phyloP scores from a whole-genome alignment of 805 yeast species.

The Limtongozyma cylindracea region DNA sequence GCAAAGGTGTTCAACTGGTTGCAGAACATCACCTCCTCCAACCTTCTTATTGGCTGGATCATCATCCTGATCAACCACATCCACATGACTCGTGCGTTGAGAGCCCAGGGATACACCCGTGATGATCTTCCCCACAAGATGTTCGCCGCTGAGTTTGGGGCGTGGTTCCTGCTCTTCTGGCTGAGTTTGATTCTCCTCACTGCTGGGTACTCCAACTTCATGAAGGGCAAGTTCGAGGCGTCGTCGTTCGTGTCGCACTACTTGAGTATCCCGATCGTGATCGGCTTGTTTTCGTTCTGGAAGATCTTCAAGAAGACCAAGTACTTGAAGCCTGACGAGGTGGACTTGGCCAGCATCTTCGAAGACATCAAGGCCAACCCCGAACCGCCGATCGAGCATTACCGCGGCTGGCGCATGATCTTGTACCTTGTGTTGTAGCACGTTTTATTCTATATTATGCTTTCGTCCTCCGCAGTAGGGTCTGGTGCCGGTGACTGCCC shows the following conservation, averaged over 20 bases:
- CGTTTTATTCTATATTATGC: no score
- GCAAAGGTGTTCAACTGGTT: conserved; percentile 11
- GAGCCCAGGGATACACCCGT: conserved; percentile 12
- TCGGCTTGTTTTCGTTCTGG: conserved; percentile 8
- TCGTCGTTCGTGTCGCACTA: conserved; percentile 5
- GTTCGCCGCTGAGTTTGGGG: conserved; percentile 5
- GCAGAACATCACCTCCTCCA: conserved; percentile 8
- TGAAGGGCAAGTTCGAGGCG: conserved; percentile 7
- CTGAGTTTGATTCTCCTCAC: conserved; percentile 7
- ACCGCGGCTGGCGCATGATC: no score
- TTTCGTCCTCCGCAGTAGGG: no score
- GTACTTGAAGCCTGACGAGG: conserved; percentile 2
- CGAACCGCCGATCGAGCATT: no score
- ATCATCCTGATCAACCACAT: conserved; percentile 9
- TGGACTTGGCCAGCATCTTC: no score
- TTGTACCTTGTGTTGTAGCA: no score
- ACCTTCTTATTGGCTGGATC: conserved; percentile 8
- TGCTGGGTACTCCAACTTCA: conserved; percentile 10
- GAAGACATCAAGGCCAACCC: no score
- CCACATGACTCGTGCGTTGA: conserved; percentile 9
- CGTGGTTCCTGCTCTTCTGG: conserved; percentile 8
- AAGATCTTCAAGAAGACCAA: conserved; percentile 8
- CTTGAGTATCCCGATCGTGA: conserved; percentile 6
- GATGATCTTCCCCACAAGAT: conserved; percentile 9
- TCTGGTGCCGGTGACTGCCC: no score